phyloP scores from a whole-genome alignment of 225 moss, liverwort and hornwort genomes.

The Pseudoscleropodium purum region DNA sequence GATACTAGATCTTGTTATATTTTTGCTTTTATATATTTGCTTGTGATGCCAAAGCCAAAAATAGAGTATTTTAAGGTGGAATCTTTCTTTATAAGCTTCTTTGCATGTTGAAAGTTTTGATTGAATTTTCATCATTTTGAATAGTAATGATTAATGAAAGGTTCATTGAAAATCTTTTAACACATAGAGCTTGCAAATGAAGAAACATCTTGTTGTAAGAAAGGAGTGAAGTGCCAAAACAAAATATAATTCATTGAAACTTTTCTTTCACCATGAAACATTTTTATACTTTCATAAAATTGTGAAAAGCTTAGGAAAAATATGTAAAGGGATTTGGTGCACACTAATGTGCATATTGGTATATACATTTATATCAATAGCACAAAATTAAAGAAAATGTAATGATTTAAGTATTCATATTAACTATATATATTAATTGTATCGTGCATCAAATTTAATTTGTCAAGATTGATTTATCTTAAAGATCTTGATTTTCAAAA shows the following conservation, averaged over 20 bases:
- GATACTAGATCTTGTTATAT: neutral
- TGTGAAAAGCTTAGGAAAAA: neutral
- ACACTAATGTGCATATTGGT: accelerated
- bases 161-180: neutral
- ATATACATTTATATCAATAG: neutral
- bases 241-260: neutral
- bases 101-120: neutral
- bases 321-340: neutral
- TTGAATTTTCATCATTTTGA: neutral
- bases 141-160: neutral
- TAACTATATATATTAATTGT: neutral
- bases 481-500: neutral
- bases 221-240: neutral
- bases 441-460: neutral
- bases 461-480: neutral
- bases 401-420: neutral
- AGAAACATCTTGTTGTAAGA: neutral
- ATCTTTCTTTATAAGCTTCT: neutral
- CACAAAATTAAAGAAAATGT: neutral
- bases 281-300: neutral
- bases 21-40: neutral
- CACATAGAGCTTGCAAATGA: neutral
- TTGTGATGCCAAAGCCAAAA: neutral
- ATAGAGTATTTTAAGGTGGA: accelerated
- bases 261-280: neutral